phyloP scores from a whole-genome alignment of 2,329 filamentous ascomycete species.

The Calonectria hawksworthii region DNA sequence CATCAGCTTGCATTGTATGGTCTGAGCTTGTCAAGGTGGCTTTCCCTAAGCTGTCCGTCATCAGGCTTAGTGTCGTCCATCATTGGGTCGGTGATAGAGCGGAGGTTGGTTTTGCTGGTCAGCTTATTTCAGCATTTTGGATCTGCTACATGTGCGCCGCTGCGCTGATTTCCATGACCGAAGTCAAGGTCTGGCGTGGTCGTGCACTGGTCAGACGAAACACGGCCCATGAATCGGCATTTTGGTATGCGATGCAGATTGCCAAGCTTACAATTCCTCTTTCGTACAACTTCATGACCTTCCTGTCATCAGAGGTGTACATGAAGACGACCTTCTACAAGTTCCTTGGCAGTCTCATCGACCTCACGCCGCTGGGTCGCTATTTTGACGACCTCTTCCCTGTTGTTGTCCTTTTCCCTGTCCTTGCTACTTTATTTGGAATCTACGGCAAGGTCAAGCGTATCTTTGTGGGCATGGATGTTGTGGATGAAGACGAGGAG shows the following conservation, averaged over 20 bases:
- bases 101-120: slow-evolving; percentile 87
- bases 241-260: slow-evolving; percentile 95
- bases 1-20: slow-evolving; percentile 90
- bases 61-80: slow-evolving; percentile 77
- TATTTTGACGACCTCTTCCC: slow-evolving; percentile 94
- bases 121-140: slow-evolving; percentile 88
- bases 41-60: slow-evolving; percentile 80
- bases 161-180: slow-evolving; percentile 87
- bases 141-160: slow-evolving; percentile 96
- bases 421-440: slow-evolving; percentile 88
- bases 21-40: slow-evolving; percentile 92
- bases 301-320: slow-evolving; percentile 81
- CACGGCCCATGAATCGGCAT: slow-evolving; percentile 92
- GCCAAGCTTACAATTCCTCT: slow-evolving; percentile 93
- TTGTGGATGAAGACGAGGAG: slow-evolving; percentile 81
- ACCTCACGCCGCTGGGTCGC: slow-evolving; percentile 84
- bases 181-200: slow-evolving; percentile 98
- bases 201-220: slow-evolving; percentile 90
- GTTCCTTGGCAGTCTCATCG: slow-evolving; percentile 87
- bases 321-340: slow-evolving; percentile 85
- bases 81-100: slow-evolving; percentile 79
- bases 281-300: slow-evolving; percentile 96
- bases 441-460: slow-evolving; percentile 87
- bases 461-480: slow-evolving; percentile 81
- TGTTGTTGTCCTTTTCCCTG: slow-evolving; percentile 86